These are phyloP conservation scores for Remersonia thermophila DNA, from an alignment of 2,329 filamentous ascomycete species.

Conservation along the genomic window DNA sequence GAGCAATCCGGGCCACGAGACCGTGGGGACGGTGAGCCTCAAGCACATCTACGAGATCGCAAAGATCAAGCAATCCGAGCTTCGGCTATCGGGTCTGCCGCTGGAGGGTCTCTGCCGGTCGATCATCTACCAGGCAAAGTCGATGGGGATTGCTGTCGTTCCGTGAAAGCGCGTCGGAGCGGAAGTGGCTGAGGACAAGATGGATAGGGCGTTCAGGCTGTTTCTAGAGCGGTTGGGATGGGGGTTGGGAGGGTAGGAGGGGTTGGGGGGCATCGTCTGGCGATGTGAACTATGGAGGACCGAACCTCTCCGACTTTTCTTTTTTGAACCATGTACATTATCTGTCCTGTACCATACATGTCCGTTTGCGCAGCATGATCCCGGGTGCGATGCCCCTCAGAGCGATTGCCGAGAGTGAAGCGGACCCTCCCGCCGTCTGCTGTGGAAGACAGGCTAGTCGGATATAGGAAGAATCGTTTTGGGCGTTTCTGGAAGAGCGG, in stretches of 20 bases:
- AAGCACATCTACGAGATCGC: slow-evolving; percentile 98
- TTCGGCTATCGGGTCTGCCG: slow-evolving; percentile 58
- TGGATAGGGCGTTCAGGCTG: slow-evolving; percentile 15
- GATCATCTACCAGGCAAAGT: slow-evolving; percentile 63
- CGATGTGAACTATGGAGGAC: neutral
- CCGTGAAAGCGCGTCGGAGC: slow-evolving; percentile 31
- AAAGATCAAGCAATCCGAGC: slow-evolving; percentile 79
- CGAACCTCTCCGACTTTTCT: neutral
- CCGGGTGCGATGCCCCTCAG: too few species aligned
- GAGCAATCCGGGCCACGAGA: slow-evolving; percentile 60
- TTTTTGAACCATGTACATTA: slow-evolving; percentile 4
- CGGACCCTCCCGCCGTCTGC: too few species aligned
- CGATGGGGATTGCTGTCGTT: slow-evolving; percentile 60
- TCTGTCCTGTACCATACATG: slow-evolving; percentile 3
- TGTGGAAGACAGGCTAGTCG: too few species aligned
- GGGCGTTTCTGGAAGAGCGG: too few species aligned
- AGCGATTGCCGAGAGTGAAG: too few species aligned
- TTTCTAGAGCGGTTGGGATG: slow-evolving; percentile 8
- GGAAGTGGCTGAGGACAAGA: slow-evolving; percentile 1
- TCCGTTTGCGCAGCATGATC: too few species aligned
- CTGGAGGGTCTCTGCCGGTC: slow-evolving; percentile 61
- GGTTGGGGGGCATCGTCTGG: neutral
- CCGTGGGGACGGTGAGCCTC: slow-evolving; percentile 72
- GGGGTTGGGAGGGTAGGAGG: too few species aligned
- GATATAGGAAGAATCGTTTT: too few species aligned